Conservation (phyloP, 495 filamentous ascomycete species). For the Pyronema domesticum region DNA sequence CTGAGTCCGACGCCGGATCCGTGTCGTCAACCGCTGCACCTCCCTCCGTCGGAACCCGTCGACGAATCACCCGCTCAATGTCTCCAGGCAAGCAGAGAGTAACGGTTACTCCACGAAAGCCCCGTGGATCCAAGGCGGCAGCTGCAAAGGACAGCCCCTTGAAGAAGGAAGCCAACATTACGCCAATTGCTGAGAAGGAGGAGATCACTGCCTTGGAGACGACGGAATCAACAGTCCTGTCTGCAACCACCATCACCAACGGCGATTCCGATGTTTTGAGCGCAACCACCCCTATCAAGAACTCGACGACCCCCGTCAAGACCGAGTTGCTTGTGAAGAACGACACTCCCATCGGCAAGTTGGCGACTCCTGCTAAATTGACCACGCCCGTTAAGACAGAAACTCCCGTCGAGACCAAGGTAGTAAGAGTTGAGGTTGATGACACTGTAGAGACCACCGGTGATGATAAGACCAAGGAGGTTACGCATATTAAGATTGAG, state of each 20-base stretch:
- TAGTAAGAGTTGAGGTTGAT: constrained; percentile 48
- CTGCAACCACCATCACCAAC: constrained; percentile 4
- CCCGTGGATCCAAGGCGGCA: constrained; percentile 41
- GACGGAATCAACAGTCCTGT: constrained; percentile 16
- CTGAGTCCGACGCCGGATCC: constrained; percentile 21
- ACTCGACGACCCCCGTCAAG: constrained; percentile 6
- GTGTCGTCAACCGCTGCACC: constrained; percentile 28
- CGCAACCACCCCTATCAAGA: constrained; percentile 1
- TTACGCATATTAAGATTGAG: constrained; percentile 66
- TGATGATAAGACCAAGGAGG: constrained; percentile 41
- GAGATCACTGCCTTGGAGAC: constrained; percentile 18
- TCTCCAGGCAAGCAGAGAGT: constrained; percentile 33
- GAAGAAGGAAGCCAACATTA: constrained; percentile 16
- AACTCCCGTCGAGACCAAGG: constrained; percentile 24
- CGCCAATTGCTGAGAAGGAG: constrained; percentile 24
- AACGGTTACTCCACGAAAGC: constrained; percentile 50
- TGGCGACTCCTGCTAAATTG: background rate
- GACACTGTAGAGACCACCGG: constrained; percentile 36
- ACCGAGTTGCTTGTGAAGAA: constrained; percentile 10
- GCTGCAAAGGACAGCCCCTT: constrained; percentile 31
- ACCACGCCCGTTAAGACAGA: constrained; percentile 32
- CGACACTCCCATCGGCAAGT: background rate
- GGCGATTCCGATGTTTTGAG: background rate
- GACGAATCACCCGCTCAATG: constrained; percentile 35
- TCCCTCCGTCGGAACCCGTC: constrained; percentile 28